A percentile compares a stretch with the other conserved stretches of the same genome.
Conservation (phyloP, 129 eudicot genomes). For the Lactuca saligna region DNA sequence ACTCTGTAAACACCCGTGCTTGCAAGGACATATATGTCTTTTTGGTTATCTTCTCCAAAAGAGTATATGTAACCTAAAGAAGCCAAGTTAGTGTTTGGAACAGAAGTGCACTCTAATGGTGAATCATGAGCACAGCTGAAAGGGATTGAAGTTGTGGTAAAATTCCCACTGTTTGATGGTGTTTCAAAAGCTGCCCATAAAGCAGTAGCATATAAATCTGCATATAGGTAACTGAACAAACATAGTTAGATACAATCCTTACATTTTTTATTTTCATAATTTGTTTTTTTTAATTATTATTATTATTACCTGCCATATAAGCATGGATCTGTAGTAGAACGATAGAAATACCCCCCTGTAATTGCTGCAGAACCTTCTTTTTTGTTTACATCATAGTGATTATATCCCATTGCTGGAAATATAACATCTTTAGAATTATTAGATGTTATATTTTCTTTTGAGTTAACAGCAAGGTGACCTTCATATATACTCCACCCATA, state of each 20-base stretch:
- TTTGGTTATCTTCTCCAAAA: slow-evolving; percentile 71
- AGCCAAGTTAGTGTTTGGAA: slow-evolving; percentile 60
- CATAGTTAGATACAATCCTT: slow-evolving; percentile 12
- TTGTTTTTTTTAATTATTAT: neutral
- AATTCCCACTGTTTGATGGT: slow-evolving; percentile 78
- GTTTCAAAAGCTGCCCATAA: slow-evolving; percentile 77
- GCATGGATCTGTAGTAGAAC: slow-evolving; percentile 87
- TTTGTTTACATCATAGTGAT: slow-evolving; percentile 60
- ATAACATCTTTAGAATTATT: slow-evolving; percentile 44
- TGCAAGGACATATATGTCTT: slow-evolving; percentile 58
- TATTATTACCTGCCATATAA: slow-evolving; percentile 65
- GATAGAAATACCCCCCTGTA: slow-evolving; percentile 77
- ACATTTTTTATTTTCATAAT: neutral
- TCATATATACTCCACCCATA: slow-evolving; percentile 83
- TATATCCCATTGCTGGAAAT: slow-evolving; percentile 74
- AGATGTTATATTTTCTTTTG: slow-evolving; percentile 18
- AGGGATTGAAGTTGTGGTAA: slow-evolving; percentile 49
- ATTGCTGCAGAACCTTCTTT: slow-evolving; percentile 83
- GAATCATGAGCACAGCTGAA: slow-evolving; percentile 77
- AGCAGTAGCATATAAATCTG: slow-evolving; percentile 63
- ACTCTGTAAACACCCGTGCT: slow-evolving; percentile 72
- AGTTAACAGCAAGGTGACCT: slow-evolving; percentile 54
- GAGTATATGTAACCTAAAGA: slow-evolving; percentile 69
- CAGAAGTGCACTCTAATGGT: slow-evolving; percentile 54
- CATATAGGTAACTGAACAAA: slow-evolving; percentile 67